A percentile compares a stretch with the other conserved stretches of the same genome.
Conservation (phyloP, 1,284 basidiomycete genomes). For the Omphalotus olearius region DNA sequence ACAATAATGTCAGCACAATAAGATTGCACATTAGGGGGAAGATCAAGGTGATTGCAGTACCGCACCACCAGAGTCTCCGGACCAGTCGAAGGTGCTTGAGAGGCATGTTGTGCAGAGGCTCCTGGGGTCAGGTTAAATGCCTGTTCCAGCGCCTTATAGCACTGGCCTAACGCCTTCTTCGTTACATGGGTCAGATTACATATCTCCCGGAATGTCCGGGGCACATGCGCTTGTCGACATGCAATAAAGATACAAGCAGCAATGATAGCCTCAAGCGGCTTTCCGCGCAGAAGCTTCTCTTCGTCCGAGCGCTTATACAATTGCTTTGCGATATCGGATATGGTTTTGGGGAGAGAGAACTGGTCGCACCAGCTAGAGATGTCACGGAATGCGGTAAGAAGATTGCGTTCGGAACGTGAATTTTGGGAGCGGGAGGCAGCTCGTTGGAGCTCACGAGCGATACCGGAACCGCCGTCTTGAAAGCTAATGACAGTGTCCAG, state of each 20-base stretch:
- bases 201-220: slow-evolving; percentile 94
- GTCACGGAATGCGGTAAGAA: slow-evolving; percentile 85
- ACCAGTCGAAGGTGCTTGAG: slow-evolving; percentile 47
- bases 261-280: slow-evolving; percentile 89
- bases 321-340: slow-evolving; percentile 95
- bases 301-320: slow-evolving; percentile 96
- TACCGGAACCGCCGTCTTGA: slow-evolving; percentile 90
- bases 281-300: slow-evolving; percentile 89
- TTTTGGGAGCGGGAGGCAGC: slow-evolving; percentile 78
- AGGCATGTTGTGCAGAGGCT: slow-evolving; percentile 44
- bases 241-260: slow-evolving; percentile 99
- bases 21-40: slow-evolving; percentile 80
- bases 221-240: slow-evolving; percentile 90
- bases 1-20: slow-evolving; percentile 85
- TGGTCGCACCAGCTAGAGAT: slow-evolving; percentile 94
- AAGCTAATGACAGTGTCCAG: slow-evolving; percentile 94
- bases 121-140: slow-evolving; percentile 87
- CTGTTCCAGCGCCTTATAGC: slow-evolving; percentile 90
- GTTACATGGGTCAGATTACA: slow-evolving; percentile 90
- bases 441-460: slow-evolving; percentile 89
- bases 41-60: slow-evolving; percentile 90
- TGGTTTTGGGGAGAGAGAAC: slow-evolving; percentile 91
- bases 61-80: slow-evolving; percentile 89
- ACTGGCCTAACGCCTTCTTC: slow-evolving; percentile 94
- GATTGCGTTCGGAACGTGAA: slow-evolving; percentile 79